A percentile compares a stretch with the other conserved stretches of the same genome.
Evolutionary conservation across 331 rosid genomes (phyloP).

Genomic region (Arachis monticola): DNA sequence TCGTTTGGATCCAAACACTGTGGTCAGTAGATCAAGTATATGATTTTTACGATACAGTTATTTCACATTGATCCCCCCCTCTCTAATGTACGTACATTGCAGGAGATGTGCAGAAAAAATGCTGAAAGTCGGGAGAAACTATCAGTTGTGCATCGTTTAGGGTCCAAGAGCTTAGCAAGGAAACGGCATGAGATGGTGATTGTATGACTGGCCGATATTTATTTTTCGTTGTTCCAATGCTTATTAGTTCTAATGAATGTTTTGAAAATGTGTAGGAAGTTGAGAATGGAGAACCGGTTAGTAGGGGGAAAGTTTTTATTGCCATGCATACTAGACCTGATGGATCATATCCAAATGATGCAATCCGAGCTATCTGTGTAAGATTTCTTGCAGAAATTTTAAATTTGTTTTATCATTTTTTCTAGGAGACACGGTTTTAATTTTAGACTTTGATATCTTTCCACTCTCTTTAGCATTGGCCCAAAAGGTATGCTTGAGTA

Average conservation of each 20-base stretch:
- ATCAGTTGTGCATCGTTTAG: neutral
- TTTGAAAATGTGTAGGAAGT: constrained; percentile 1
- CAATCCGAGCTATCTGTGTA: neutral
- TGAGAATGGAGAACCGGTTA: neutral
- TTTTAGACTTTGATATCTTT: neutral
- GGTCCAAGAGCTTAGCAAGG: constrained; percentile 3
- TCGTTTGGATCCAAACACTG: neutral
- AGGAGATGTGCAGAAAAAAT: neutral
- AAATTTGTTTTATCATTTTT: neutral
- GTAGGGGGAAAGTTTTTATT: constrained; percentile 3
- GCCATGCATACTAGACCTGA: neutral
- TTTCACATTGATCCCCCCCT: neutral
- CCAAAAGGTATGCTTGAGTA: neutral
- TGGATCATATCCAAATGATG: constrained; percentile 1
- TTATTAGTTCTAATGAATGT: neutral
- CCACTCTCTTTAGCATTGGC: neutral
- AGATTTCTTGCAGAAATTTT: neutral
- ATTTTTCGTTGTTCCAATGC: neutral
- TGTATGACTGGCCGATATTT: neutral
- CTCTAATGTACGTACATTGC: neutral
- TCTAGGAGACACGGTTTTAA: neutral
- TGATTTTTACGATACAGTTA: neutral
- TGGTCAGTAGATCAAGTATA: neutral
- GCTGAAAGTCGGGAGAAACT: constrained; percentile 12
- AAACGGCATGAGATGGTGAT: neutral